Conservation (phyloP, 1,139 yeast species). For the Magnusiomyces suaveolens region DNA sequence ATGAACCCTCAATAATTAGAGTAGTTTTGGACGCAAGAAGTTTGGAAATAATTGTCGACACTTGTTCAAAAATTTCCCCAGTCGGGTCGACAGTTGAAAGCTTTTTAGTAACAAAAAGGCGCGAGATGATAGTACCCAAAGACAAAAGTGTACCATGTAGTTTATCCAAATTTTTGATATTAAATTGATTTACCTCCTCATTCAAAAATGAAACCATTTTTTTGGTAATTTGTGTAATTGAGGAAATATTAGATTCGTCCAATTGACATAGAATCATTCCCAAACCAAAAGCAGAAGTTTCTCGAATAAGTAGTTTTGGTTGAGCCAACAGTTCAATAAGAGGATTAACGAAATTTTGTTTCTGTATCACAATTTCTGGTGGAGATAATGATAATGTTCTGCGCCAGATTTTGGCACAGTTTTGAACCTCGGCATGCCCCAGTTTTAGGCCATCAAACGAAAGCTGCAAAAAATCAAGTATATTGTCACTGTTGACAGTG, state of each 20-base stretch:
- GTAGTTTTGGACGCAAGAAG: conserved; percentile 10
- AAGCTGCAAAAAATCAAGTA: conserved; percentile 22
- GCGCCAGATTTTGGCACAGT: conserved; percentile 25
- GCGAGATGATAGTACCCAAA: conserved; percentile 43
- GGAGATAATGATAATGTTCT: conserved; percentile 25
- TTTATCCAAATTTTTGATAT: conserved; percentile 8
- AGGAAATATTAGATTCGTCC: neutral
- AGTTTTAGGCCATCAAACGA: conserved; percentile 31
- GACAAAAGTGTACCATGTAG: conserved; percentile 33
- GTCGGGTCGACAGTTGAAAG: conserved; percentile 15
- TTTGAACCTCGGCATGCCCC: conserved; percentile 13
- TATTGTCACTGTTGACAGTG: neutral
- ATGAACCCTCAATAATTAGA: conserved; percentile 28
- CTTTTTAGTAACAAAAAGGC: conserved; percentile 40
- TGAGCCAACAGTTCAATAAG: conserved; percentile 22
- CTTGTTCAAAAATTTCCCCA: neutral
- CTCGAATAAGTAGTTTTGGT: conserved; percentile 24
- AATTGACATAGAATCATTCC: conserved; percentile 41
- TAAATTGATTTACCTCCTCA: conserved; percentile 7
- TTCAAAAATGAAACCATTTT: conserved; percentile 12
- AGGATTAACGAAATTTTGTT: conserved; percentile 7
- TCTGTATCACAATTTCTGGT: conserved; percentile 18
- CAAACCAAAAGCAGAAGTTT: conserved; percentile 38
- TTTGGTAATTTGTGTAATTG: conserved; percentile 10
- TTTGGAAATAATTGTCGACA: conserved; percentile 2